Percentiles rank a stretch among this genome's conserved stretches.
phyloP scores from a whole-genome alignment of 768 basidiomycete species.

The Scleroderma bovista region DNA sequence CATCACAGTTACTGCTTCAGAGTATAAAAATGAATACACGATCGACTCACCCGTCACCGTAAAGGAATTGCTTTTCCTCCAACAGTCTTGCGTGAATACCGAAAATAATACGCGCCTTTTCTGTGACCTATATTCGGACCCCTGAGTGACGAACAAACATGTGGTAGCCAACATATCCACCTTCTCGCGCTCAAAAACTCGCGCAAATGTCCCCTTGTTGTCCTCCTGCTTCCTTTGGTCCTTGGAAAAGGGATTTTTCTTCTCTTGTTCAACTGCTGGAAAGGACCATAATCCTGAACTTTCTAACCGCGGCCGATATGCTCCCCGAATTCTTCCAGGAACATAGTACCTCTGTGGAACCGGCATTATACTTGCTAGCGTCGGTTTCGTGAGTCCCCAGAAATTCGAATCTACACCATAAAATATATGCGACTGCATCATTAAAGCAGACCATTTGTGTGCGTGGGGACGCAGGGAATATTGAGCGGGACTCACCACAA shows the following conservation, averaged over 20 bases:
- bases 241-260: constrained; percentile 29
- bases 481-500: constrained; percentile 49
- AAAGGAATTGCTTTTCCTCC: constrained; percentile 45
- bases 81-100: constrained; percentile 57
- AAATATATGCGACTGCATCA: constrained; percentile 51
- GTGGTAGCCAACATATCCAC: constrained; percentile 16
- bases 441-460: constrained; percentile 2
- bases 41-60: constrained; percentile 40
- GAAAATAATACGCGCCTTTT: constrained; percentile 52
- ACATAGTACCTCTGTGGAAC: constrained; percentile 74
- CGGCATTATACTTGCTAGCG: constrained; percentile 52
- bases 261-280: constrained; percentile 36
- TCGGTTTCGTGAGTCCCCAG: constrained; percentile 46
- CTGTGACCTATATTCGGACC: constrained; percentile 42
- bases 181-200: constrained; percentile 61
- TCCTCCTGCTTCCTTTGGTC: constrained; percentile 29
- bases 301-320: constrained; percentile 54
- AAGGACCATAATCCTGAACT: constrained; percentile 58
- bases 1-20: neutral
- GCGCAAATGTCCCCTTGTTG: constrained; percentile 38
- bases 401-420: constrained; percentile 65
- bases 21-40: neutral
- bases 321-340: constrained; percentile 53
- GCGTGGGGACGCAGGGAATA: neutral
- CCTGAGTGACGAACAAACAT: constrained; percentile 3